Evolutionary conservation across 140 eudicot species (phyloP).

Genomic region (Bidens hawaiensis): DNA sequence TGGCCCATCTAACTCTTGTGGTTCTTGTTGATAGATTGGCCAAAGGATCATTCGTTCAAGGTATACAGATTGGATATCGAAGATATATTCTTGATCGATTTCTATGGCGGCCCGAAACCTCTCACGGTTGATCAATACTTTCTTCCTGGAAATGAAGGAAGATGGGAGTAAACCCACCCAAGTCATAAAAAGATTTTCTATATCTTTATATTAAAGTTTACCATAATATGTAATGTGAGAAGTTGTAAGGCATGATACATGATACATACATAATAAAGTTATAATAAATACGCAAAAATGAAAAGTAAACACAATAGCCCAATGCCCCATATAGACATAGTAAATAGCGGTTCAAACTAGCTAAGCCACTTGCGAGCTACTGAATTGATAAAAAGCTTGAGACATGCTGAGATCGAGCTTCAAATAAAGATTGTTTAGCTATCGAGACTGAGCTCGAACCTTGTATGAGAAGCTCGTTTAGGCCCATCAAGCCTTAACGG

Average conservation of each 20-base stretch:
- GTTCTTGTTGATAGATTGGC: slow-evolving; percentile 58
- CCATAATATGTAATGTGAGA: not conserved
- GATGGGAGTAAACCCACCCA: not conserved
- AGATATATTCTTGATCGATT: slow-evolving; percentile 74
- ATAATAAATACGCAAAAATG: no score
- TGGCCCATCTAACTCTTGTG: slow-evolving; percentile 1
- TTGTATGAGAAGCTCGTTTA: no score
- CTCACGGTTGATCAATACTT: slow-evolving; percentile 76
- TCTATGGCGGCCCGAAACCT: slow-evolving; percentile 86
- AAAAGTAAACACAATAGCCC: no score
- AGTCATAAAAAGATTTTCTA: not conserved
- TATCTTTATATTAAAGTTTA: not conserved
- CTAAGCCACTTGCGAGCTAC: no score
- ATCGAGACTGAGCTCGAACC: no score
- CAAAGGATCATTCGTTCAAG: slow-evolving; percentile 73
- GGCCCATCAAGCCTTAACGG: no score
- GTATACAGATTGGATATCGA: slow-evolving; percentile 65
- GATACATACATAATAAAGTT: no score
- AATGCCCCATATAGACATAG: no score
- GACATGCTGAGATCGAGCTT: no score
- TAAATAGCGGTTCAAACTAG: no score
- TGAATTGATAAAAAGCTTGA: no score
- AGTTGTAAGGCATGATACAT: slow-evolving; percentile 3
- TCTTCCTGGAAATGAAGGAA: slow-evolving; percentile 1
- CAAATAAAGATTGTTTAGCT: no score